These are phyloP conservation scores for Wickerhamomyces bisporus DNA, from an alignment of 805 yeast species.

Conservation along the genomic window DNA sequence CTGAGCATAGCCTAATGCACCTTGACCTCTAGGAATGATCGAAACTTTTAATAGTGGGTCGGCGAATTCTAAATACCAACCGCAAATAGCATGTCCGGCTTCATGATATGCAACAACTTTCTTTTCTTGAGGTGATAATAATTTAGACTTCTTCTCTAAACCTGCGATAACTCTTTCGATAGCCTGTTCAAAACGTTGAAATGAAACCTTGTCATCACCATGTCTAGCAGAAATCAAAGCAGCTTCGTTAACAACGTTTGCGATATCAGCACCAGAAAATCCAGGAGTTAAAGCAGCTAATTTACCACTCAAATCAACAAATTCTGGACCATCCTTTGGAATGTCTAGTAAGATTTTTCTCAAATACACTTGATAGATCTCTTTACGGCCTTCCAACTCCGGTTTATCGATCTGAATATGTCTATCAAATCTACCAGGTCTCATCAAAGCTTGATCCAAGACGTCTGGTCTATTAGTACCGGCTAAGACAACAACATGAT, in stretches of 20 bases:
- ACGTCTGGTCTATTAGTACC: conserved; percentile 97
- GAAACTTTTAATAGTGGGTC: conserved; percentile 95
- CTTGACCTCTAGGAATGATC: conserved; percentile 94
- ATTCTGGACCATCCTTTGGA: conserved; percentile 34
- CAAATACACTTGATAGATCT: conserved; percentile 84
- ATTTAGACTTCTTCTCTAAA: conserved; percentile 80
- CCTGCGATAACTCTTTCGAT: conserved; percentile 98
- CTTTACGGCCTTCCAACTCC: conserved; percentile 91
- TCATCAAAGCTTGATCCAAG: conserved; percentile 83
- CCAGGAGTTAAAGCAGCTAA: conserved; percentile 97
- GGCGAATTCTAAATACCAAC: conserved; percentile 89
- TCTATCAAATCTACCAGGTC: conserved; percentile 98
- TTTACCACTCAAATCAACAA: conserved; percentile 68
- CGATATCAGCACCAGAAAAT: conserved; percentile 97
- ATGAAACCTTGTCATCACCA: conserved; percentile 61
- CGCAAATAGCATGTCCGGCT: conserved; percentile 98
- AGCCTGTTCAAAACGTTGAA: conserved; percentile 88
- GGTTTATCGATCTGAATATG: conserved; percentile 91
- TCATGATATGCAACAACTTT: conserved; percentile 94
- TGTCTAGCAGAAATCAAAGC: conserved; percentile 94
- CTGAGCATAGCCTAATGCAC: conserved; percentile 96
- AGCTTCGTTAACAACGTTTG: conserved; percentile 95
- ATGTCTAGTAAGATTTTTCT: conserved; percentile 58
- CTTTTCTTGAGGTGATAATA: conserved; percentile 82
- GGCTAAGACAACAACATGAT: conserved; percentile 94